Conservation (phyloP, 768 basidiomycete genomes). For the Lentinus tigrinus region DNA sequence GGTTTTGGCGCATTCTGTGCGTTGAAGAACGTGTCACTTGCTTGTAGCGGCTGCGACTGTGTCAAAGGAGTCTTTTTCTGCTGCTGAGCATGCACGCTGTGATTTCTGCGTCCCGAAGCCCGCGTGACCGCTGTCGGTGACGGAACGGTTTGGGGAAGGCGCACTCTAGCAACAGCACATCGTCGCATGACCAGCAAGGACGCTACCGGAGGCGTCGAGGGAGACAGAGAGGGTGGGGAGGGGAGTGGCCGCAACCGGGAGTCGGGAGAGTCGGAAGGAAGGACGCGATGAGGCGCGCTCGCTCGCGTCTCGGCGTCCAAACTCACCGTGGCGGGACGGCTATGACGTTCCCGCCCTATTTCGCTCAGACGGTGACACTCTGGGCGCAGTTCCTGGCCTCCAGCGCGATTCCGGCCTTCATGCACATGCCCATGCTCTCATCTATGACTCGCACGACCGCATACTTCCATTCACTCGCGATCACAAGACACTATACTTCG, state of each 20-base stretch:
- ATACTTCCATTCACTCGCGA: too few relatives aligned
- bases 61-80: constrained; percentile 16
- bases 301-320: constrained; percentile 3
- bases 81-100: constrained; percentile 24
- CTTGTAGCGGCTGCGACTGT: constrained; percentile 24
- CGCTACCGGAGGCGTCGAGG: constrained; percentile 17
- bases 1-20: constrained; percentile 3
- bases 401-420: too few relatives aligned
- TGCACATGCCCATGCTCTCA: too few relatives aligned
- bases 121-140: constrained; percentile 19
- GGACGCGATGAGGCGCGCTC: constrained; percentile 7
- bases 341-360: constrained; percentile 7
- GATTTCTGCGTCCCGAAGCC: constrained; percentile 22
- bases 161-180: constrained; percentile 27
- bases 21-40: constrained; percentile 26
- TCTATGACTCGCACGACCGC: too few relatives aligned
- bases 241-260: neutral
- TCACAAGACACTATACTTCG: too few relatives aligned
- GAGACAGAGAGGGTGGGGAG: neutral
- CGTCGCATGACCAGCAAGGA: constrained; percentile 33
- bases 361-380: too few relatives aligned
- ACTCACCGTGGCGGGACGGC: neutral
- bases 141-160: constrained; percentile 16
- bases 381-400: too few relatives aligned
- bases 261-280: constrained; percentile 4